phyloP scores from a whole-genome alignment of 768 basidiomycete genomes.

The Vishniacozyma victoriae region DNA sequence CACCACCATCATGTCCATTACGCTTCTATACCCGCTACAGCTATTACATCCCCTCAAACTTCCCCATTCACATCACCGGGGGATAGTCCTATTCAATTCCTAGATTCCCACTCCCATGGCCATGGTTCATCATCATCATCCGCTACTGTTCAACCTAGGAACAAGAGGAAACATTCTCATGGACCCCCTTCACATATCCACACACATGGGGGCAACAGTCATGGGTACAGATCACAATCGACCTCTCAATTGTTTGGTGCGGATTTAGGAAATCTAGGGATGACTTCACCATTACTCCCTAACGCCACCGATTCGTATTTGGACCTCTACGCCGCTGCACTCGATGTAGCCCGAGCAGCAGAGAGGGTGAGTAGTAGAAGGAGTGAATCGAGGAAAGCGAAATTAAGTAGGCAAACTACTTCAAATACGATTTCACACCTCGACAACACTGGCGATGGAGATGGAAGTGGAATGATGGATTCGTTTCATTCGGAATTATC shows the following conservation, averaged over 20 bases:
- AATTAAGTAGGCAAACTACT: slow-evolving; percentile 9
- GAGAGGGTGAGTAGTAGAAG: slow-evolving; percentile 25
- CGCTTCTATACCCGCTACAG: slow-evolving; percentile 7
- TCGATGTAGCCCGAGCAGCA: slow-evolving; percentile 43
- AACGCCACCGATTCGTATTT: slow-evolving; percentile 17
- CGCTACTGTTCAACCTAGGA: too few species aligned
- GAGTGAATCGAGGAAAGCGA: slow-evolving; percentile 15
- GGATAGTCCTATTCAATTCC: too few species aligned
- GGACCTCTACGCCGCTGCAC: slow-evolving; percentile 42
- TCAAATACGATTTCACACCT: slow-evolving; percentile 28
- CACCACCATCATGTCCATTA: not conserved
- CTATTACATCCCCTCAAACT: slow-evolving; percentile 23
- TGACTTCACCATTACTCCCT: not conserved
- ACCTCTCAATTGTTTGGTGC: too few species aligned
- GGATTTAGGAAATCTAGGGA: too few species aligned
- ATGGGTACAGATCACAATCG: slow-evolving; percentile 1
- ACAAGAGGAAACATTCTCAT: too few species aligned
- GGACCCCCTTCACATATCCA: too few species aligned
- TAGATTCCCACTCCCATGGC: too few species aligned
- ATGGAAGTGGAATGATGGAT: slow-evolving; percentile 57
- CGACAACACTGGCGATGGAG: slow-evolving; percentile 52
- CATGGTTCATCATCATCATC: too few species aligned
- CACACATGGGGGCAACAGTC: too few species aligned
- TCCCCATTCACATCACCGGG: too few species aligned
- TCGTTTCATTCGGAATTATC: slow-evolving; percentile 68